Percentiles rank a stretch among this genome's conserved stretches.
These are phyloP conservation scores for Aspergillus pseudoterreus DNA, from an alignment of 2,329 filamentous ascomycete genomes.

Conservation along the genomic window DNA sequence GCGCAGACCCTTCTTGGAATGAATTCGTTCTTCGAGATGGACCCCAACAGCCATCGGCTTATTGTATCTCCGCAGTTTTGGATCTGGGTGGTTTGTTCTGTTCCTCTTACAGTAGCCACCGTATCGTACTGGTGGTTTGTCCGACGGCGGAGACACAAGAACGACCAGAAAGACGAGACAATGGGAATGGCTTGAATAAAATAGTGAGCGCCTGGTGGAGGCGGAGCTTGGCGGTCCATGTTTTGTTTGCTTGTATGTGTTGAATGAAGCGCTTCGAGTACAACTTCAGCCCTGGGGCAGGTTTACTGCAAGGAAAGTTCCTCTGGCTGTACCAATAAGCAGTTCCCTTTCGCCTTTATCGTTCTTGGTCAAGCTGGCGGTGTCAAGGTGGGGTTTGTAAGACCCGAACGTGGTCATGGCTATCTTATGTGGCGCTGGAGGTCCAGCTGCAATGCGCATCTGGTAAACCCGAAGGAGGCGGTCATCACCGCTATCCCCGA, in stretches of 20 bases:
- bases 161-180: neutral
- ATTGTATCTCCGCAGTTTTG: slow-evolving; percentile 36
- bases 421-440: neutral
- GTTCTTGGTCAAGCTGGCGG: neutral
- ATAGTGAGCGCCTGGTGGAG: no score
- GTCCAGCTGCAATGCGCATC: neutral
- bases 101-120: slow-evolving; percentile 29
- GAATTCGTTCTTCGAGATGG: slow-evolving; percentile 38
- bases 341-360: neutral
- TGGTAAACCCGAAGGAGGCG: neutral
- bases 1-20: slow-evolving; percentile 39
- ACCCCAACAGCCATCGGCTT: slow-evolving; percentile 24
- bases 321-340: neutral
- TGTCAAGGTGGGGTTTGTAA: neutral
- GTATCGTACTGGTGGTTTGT: slow-evolving; percentile 22
- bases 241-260: no score
- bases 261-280: neutral
- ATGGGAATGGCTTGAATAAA: neutral
- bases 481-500: slow-evolving; percentile 3
- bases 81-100: slow-evolving; percentile 35
- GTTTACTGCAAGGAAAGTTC: neutral
- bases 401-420: neutral
- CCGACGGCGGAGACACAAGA: slow-evolving; percentile 4
- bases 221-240: no score
- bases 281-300: neutral